Evolutionary conservation across 1,139 yeast genomes (phyloP).

Genomic region (Magnusiomyces suaveolens): DNA sequence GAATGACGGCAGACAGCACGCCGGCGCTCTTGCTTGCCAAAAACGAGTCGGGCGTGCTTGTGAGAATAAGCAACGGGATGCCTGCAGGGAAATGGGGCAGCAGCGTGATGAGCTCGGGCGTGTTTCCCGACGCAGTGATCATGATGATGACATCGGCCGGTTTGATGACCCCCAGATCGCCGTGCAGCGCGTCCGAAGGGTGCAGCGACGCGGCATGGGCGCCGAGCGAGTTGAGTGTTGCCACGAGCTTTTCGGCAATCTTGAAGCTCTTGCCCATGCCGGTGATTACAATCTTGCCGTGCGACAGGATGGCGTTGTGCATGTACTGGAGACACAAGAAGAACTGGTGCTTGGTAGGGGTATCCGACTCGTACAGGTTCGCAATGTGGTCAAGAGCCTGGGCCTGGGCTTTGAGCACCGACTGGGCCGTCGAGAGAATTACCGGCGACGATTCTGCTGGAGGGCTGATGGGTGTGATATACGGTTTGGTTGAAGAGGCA

Average conservation of each 20-base stretch:
- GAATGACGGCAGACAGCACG: conserved; percentile 54
- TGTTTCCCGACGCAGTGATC: conserved; percentile 74
- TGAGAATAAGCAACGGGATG: conserved; percentile 52
- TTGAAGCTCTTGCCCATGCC: conserved; percentile 83
- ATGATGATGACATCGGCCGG: conserved; percentile 55
- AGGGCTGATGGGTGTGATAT: conserved; percentile 18
- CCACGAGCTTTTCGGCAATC: conserved; percentile 67
- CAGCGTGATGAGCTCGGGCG: conserved; percentile 60
- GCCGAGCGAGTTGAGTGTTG: conserved; percentile 73
- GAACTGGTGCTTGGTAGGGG: conserved; percentile 43
- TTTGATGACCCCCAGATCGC: conserved; percentile 68
- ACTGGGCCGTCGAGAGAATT: conserved; percentile 26
- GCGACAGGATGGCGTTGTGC: conserved; percentile 40
- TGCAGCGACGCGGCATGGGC: conserved; percentile 60
- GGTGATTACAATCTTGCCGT: conserved; percentile 63
- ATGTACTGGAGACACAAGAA: conserved; percentile 43
- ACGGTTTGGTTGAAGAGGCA: not conserved
- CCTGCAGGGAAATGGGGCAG: conserved; percentile 48
- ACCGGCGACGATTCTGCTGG: conserved; percentile 25
- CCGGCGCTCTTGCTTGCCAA: conserved; percentile 41
- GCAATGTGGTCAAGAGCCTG: conserved; percentile 38
- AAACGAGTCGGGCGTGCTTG: conserved; percentile 45
- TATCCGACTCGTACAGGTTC: conserved; percentile 35
- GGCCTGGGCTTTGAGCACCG: conserved; percentile 40
- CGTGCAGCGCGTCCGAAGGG: conserved; percentile 84